These are phyloP conservation scores for Phanerodontia chrysosporium DNA, from an alignment of 768 basidiomycete species.

Conservation along the genomic window DNA sequence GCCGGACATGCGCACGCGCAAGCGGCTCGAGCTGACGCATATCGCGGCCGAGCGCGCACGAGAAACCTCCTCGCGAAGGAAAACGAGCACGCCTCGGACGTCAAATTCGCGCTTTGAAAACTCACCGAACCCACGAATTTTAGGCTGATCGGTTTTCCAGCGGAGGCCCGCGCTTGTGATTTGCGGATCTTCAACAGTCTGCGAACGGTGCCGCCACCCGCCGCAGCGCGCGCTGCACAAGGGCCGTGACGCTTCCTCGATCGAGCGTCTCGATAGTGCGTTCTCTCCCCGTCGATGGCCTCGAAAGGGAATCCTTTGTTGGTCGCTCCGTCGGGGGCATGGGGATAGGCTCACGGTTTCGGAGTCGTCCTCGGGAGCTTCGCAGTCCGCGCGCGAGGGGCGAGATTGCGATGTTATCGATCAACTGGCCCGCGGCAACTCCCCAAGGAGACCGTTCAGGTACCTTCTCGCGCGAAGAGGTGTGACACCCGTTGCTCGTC, in stretches of 20 bases:
- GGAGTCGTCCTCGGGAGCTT: not conserved
- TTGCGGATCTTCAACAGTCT: conserved; percentile 5
- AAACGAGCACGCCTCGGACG: not conserved
- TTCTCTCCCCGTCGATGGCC: not conserved
- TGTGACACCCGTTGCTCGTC: not conserved
- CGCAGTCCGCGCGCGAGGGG: not conserved
- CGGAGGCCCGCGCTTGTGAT: conserved; percentile 1
- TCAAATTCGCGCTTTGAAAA: not conserved
- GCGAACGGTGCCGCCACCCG: not conserved
- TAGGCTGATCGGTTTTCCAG: not conserved
- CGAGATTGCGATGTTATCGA: conserved; percentile 16
- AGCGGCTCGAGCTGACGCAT: not conserved
- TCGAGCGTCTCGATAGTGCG: conserved; percentile 1
- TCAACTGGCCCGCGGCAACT: conserved; percentile 3
- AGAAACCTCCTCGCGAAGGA: not conserved
- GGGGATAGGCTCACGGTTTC: conserved; percentile 4
- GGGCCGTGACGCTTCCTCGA: not conserved
- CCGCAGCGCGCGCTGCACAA: conserved; percentile 1
- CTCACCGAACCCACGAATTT: not conserved
- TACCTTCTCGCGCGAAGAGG: not conserved
- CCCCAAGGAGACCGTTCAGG: not conserved
- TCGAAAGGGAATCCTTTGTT: not conserved
- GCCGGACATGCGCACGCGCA: not conserved
- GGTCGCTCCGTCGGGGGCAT: not conserved
- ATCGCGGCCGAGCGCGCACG: not conserved